phyloP scores from a whole-genome alignment of 768 basidiomycete genomes.

The Termitomyces sp. region DNA sequence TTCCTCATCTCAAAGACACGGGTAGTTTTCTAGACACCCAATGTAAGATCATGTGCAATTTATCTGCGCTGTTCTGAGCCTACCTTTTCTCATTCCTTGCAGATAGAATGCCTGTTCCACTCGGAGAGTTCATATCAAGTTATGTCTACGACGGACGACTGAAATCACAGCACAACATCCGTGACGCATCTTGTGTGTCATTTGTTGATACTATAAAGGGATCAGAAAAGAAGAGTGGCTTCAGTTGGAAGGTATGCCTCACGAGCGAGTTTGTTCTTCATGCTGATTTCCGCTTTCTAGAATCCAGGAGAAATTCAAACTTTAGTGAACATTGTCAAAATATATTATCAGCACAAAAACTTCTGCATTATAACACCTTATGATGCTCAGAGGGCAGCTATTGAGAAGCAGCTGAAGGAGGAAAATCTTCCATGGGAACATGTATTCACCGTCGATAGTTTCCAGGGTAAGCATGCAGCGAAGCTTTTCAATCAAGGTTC shows the following conservation, averaged over 20 bases:
- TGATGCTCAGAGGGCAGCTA: constrained; percentile 44
- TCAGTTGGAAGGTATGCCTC: constrained; percentile 39
- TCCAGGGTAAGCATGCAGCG: constrained; percentile 35
- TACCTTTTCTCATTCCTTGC: background rate
- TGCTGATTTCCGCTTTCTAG: constrained; percentile 18
- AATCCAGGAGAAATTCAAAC: constrained; percentile 35
- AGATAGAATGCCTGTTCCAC: constrained; percentile 48
- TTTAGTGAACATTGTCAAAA: constrained; percentile 35
- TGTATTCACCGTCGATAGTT: constrained; percentile 52
- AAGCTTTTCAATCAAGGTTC: background rate
- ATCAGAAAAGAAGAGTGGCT: constrained; percentile 29
- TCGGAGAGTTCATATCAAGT: constrained; percentile 45
- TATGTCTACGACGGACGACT: constrained; percentile 37
- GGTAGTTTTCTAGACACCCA: constrained; percentile 42
- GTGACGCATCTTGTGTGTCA: constrained; percentile 28
- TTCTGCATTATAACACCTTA: constrained; percentile 52
- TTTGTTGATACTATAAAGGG: constrained; percentile 41
- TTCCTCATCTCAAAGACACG: constrained; percentile 28
- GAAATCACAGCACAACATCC: constrained; percentile 30
- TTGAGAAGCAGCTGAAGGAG: constrained; percentile 29
- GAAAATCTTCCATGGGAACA: constrained; percentile 32
- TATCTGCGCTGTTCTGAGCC: background rate
- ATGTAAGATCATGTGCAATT: constrained; percentile 26
- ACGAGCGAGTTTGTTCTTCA: background rate
- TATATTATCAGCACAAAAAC: constrained; percentile 30